These are phyloP conservation scores for Solanum neorickii DNA, from an alignment of 257 asterid species.

Conservation along the genomic window DNA sequence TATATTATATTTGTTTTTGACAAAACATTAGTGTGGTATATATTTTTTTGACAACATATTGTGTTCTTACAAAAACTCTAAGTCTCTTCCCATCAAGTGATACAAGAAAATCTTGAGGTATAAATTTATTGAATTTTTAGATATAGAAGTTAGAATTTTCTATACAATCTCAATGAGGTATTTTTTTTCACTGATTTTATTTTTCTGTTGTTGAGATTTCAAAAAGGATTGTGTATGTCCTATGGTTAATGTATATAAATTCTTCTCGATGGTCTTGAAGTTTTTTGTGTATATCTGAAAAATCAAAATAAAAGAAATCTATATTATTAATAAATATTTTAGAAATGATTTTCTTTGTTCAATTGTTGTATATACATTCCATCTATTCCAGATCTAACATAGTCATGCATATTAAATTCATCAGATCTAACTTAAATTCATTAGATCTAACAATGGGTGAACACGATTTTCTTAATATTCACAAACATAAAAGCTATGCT, in stretches of 20 bases:
- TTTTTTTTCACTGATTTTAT: neutral
- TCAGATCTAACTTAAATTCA: neutral
- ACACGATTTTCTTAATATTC: neutral
- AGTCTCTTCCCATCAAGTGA: neutral
- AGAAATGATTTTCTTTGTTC: neutral
- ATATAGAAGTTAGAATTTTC: neutral
- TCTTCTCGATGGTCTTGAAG: neutral
- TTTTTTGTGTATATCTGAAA: neutral
- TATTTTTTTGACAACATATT: neutral
- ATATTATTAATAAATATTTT: neutral
- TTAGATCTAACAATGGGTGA: neutral
- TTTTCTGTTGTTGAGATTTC: neutral
- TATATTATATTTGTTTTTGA: too few species aligned
- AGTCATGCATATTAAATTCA: neutral
- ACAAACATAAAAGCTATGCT: neutral
- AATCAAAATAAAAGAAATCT: neutral
- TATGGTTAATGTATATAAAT: neutral
- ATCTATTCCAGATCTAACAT: neutral
- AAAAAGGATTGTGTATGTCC: neutral
- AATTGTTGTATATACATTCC: too few species aligned
- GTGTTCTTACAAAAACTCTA: neutral
- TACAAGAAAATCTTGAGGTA: neutral
- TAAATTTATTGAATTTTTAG: neutral
- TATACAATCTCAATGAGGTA: neutral
- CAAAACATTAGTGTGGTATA: neutral